Conservation (phyloP, 257 asterid species). For the Solanum dulcamara region DNA sequence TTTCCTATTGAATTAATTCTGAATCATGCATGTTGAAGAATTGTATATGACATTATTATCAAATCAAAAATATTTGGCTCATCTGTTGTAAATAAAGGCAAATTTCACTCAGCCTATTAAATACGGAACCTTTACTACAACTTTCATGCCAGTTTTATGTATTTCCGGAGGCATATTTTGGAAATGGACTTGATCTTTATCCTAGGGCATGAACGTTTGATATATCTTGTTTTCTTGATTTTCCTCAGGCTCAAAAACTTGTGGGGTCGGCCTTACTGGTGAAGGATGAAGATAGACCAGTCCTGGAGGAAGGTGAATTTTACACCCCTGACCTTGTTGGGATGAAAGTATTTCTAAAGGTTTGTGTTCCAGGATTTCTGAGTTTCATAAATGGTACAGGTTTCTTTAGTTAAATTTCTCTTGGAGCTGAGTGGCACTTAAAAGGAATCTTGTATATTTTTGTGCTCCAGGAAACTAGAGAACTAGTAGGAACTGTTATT, state of each 20-base stretch:
- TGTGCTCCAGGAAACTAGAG: constrained; percentile 53
- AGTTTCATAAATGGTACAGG: background rate
- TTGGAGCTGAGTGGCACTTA: background rate
- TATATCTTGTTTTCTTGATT: background rate
- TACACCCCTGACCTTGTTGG: constrained; percentile 84
- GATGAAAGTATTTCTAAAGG: constrained; percentile 78
- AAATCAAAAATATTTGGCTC: background rate
- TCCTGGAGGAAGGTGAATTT: constrained; percentile 78
- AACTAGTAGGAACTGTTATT: constrained; percentile 64
- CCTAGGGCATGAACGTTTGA: background rate
- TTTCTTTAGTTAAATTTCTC: background rate
- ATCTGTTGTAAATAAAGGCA: background rate
- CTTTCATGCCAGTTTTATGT: background rate
- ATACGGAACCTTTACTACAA: background rate
- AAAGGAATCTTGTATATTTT: background rate
- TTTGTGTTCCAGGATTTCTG: constrained; percentile 16
- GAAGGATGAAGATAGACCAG: constrained; percentile 66
- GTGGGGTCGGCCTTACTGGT: constrained; percentile 84
- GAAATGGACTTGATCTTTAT: background rate
- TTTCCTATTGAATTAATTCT: background rate
- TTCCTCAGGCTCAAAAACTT: constrained; percentile 72
- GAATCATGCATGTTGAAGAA: background rate
- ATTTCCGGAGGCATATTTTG: background rate
- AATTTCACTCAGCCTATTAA: background rate
- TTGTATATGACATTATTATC: background rate